phyloP scores from a whole-genome alignment of 371 early-diverging fungal species.

The Lichtheimia ramosa region DNA sequence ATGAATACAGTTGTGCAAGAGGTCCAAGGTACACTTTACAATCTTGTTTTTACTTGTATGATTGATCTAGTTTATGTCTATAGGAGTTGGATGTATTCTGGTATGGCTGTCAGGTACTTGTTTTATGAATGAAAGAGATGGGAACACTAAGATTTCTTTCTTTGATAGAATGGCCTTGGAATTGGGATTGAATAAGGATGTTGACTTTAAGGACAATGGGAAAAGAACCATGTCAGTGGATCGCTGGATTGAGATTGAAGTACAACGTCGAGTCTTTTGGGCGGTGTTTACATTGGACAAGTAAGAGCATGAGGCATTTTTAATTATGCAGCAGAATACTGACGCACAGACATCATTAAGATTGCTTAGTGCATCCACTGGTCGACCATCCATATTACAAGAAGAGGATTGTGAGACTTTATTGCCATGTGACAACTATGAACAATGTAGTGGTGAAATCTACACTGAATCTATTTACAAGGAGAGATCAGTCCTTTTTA shows the following conservation, averaged over 20 bases:
- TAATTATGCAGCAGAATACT: too few relatives aligned
- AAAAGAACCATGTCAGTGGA: constrained; percentile 16
- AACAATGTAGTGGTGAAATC: constrained; percentile 39
- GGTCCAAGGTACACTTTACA: constrained; percentile 41
- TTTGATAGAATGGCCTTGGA: constrained; percentile 48
- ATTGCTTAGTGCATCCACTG: constrained; percentile 46
- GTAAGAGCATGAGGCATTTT: constrained; percentile 7
- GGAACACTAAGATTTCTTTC: not conserved
- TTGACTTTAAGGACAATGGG: constrained; percentile 19
- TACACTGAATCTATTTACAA: constrained; percentile 40
- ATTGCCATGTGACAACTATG: constrained; percentile 53
- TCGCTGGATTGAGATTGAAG: constrained; percentile 51
- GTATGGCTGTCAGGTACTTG: constrained; percentile 51
- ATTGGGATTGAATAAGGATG: constrained; percentile 53
- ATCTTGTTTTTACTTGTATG: too few relatives aligned
- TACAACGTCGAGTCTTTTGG: constrained; percentile 55
- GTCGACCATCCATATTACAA: constrained; percentile 55
- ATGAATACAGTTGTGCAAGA: constrained; percentile 62
- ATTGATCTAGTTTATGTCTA: too few relatives aligned
- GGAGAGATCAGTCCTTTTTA: constrained; percentile 25
- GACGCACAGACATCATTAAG: constrained; percentile 11
- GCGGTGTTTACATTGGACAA: constrained; percentile 43
- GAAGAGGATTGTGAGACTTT: constrained; percentile 56
- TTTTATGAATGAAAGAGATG: not conserved
- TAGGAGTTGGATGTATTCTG: constrained; percentile 64